These are phyloP conservation scores for Corynespora cassiicola DNA, from an alignment of 2,329 filamentous ascomycete genomes.

Conservation along the genomic window DNA sequence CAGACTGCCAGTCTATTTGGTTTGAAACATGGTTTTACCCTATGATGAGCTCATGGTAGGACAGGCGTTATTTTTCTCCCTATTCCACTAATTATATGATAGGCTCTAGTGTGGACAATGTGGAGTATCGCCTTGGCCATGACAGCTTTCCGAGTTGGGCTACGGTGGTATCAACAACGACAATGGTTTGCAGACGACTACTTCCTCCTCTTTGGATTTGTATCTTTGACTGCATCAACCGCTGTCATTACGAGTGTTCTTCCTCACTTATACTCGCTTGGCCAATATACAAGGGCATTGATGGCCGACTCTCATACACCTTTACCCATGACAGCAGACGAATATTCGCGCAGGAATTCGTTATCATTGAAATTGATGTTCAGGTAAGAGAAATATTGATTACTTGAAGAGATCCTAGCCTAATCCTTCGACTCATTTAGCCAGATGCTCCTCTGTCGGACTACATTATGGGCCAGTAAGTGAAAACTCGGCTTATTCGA, in stretches of 20 bases:
- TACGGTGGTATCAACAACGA: constrained; percentile 4
- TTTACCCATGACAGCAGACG: constrained; percentile 5
- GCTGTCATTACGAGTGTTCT: constrained; percentile 5
- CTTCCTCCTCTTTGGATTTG: constrained; percentile 5
- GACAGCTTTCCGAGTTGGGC: not conserved
- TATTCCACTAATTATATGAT: too few species aligned
- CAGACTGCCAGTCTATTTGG: too few species aligned
- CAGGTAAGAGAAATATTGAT: too few species aligned
- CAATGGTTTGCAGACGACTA: constrained; percentile 2
- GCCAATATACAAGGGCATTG: constrained; percentile 6
- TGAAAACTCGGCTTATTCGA: not conserved
- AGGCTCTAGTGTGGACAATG: too few species aligned
- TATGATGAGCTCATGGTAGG: too few species aligned
- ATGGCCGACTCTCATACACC: too few species aligned
- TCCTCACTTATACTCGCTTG: constrained; percentile 9
- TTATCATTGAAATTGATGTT: constrained; percentile 10
- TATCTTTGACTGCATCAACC: constrained; percentile 2
- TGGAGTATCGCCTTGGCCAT: constrained; percentile 1
- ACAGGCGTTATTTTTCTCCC: too few species aligned
- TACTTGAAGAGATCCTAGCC: too few species aligned
- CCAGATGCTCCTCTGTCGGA: constrained; percentile 15
- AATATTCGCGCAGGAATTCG: too few species aligned
- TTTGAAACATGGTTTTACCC: too few species aligned
- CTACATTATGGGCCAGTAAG: constrained; percentile 10
- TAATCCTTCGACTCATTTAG: too few species aligned